phyloP scores from a whole-genome alignment of 2,329 filamentous ascomycete species.

The Aureobasidium sp. region DNA sequence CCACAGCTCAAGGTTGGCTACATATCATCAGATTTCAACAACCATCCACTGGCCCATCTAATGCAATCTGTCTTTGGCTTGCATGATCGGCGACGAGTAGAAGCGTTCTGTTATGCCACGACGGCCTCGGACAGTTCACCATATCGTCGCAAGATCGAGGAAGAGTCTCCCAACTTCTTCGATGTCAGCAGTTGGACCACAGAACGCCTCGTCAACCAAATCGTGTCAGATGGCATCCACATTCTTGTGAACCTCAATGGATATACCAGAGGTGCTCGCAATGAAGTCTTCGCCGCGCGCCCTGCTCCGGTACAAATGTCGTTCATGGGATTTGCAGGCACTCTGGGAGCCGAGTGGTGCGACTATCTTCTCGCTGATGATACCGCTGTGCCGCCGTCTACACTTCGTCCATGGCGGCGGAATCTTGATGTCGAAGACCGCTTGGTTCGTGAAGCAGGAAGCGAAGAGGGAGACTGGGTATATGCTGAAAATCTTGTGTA shows the following conservation, averaged over 20 bases:
- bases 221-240: conserved; percentile 81
- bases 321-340: conserved; percentile 98
- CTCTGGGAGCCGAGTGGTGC: conserved; percentile 94
- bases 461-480: conserved; percentile 62
- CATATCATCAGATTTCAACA: conserved; percentile 97
- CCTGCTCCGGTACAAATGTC: conserved; percentile 98
- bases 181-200: conserved; percentile 84
- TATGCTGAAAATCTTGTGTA: conserved; percentile 97
- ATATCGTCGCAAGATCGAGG: conserved; percentile 88
- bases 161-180: conserved; percentile 81
- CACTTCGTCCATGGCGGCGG: conserved; percentile 69
- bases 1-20: conserved; percentile 90
- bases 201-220: conserved; percentile 77
- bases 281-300: conserved; percentile 92
- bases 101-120: conserved; percentile 92
- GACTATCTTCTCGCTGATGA: conserved; percentile 92
- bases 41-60: conserved; percentile 89
- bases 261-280: conserved; percentile 92
- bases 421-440: conserved; percentile 69
- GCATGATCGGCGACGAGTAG: conserved; percentile 65
- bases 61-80: conserved; percentile 99
- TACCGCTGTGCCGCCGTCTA: conserved; percentile 75
- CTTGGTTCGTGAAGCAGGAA: conserved; percentile 56
- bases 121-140: conserved; percentile 82
- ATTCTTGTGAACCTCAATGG: conserved; percentile 97